A percentile compares a stretch with the other conserved stretches of the same genome.
Evolutionary conservation across 73 alveolate genomes (phyloP).

Genomic region (Paramecium caudatum): DNA sequence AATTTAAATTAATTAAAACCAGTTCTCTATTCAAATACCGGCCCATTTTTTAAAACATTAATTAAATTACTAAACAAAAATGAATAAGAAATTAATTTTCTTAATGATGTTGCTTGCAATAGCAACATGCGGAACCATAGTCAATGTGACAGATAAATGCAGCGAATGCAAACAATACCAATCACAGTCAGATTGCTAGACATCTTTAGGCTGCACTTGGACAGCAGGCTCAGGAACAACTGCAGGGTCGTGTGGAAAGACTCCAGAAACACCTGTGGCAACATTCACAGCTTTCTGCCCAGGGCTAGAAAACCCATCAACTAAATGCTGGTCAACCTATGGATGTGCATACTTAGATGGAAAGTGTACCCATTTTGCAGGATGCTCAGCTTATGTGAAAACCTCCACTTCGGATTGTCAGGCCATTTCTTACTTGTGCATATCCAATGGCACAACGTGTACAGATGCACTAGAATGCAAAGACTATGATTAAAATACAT

Average conservation of each 20-base stretch:
- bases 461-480: not conserved
- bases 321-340: not conserved
- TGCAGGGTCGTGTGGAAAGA: not conserved
- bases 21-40: too few relatives aligned
- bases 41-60: too few relatives aligned
- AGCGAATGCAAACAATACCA: not conserved
- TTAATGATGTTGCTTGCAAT: not conserved
- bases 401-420: slow-evolving; percentile 1
- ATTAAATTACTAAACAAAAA: too few relatives aligned
- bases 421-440: not conserved
- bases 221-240: not conserved
- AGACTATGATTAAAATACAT: not conserved
- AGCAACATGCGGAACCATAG: not conserved
- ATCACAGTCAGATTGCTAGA: not conserved
- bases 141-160: not conserved
- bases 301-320: not conserved
- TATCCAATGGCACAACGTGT: slow-evolving; percentile 21
- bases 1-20: too few relatives aligned
- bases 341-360: slow-evolving; percentile 46
- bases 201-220: not conserved
- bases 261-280: not conserved
- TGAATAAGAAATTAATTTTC: too few relatives aligned
- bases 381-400: slow-evolving; percentile 63
- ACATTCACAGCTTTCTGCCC: not conserved
- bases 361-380: slow-evolving; percentile 44